Conservation (phyloP, 257 asterid genomes). For the Hygrophila difformis region DNA sequence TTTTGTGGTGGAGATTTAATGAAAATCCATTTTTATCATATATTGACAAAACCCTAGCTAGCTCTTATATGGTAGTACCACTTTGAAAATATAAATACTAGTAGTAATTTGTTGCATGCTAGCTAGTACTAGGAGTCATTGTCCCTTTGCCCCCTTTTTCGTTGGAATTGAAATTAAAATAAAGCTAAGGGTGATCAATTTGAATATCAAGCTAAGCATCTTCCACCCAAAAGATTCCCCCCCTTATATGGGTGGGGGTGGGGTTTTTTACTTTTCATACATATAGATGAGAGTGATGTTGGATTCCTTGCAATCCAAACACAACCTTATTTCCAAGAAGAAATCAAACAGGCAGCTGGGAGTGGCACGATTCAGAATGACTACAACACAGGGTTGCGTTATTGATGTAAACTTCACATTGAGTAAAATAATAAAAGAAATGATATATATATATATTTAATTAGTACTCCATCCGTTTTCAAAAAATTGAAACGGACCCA, state of each 20-base stretch:
- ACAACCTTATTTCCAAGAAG: conserved; percentile 1
- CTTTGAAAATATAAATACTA: conserved; percentile 12
- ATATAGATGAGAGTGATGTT: conserved; percentile 14
- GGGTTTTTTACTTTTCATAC: conserved; percentile 15
- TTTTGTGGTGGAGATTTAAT: conserved; percentile 14
- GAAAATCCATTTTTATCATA: conserved; percentile 1
- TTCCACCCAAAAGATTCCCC: conserved; percentile 26
- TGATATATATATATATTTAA: too few relatives aligned
- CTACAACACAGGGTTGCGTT: not conserved
- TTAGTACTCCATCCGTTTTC: too few relatives aligned
- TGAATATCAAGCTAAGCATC: too few relatives aligned
- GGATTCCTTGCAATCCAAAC: conserved; percentile 49
- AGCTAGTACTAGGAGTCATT: conserved; percentile 16
- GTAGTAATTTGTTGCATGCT: too few relatives aligned
- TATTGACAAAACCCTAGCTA: conserved; percentile 4
- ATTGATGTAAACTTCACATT: too few relatives aligned
- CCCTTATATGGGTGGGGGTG: conserved; percentile 24
- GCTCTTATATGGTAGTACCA: too few relatives aligned
- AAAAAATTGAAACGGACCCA: too few relatives aligned
- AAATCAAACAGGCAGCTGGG: not conserved
- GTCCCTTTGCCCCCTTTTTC: conserved; percentile 12
- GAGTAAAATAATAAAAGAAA: too few relatives aligned
- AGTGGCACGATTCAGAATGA: not conserved
- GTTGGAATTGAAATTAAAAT: too few relatives aligned
- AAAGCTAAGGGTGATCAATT: too few relatives aligned